Conservation (phyloP, 2,329 filamentous ascomycete genomes). For the Colletotrichum sp. region DNA sequence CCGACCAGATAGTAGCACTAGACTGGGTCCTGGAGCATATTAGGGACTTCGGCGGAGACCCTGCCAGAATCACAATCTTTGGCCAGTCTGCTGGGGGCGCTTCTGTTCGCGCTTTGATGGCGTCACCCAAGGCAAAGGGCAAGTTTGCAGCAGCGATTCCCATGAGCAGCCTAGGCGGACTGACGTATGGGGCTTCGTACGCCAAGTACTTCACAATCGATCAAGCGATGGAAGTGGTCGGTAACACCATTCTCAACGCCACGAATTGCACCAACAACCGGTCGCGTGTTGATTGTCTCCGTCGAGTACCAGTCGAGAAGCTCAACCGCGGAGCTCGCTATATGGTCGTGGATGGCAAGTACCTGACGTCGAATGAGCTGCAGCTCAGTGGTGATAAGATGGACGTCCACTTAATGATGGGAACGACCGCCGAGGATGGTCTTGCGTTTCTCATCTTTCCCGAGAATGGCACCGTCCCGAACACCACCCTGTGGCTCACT, state of each 20-base stretch:
- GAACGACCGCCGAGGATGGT: slow-evolving; percentile 59
- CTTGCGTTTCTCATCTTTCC: slow-evolving; percentile 53
- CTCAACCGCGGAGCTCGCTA: slow-evolving; percentile 50
- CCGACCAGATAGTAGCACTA: slow-evolving; percentile 53
- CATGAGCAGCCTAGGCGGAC: slow-evolving; percentile 44
- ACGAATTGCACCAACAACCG: slow-evolving; percentile 55
- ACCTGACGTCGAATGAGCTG: slow-evolving; percentile 51
- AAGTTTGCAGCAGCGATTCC: slow-evolving; percentile 54
- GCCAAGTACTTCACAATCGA: slow-evolving; percentile 62
- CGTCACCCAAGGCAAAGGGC: slow-evolving; percentile 48
- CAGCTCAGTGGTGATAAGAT: slow-evolving; percentile 50
- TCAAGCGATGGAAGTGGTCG: slow-evolving; percentile 52
- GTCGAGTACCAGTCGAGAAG: slow-evolving; percentile 45
- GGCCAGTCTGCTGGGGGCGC: slow-evolving; percentile 59
- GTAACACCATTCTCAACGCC: slow-evolving; percentile 53
- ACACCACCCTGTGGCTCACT: slow-evolving; percentile 36
- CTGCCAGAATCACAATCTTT: slow-evolving; percentile 59
- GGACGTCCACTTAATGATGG: slow-evolving; percentile 61
- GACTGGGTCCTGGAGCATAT: slow-evolving; percentile 58
- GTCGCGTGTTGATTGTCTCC: slow-evolving; percentile 58
- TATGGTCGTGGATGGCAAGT: slow-evolving; percentile 63
- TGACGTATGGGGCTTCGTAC: slow-evolving; percentile 62
- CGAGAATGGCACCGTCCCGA: slow-evolving; percentile 34
- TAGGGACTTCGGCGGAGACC: slow-evolving; percentile 60
- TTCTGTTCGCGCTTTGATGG: slow-evolving; percentile 55